Evolutionary conservation across 2,329 filamentous ascomycete species (phyloP).

Genomic region (Fonsecaea erecta): DNA sequence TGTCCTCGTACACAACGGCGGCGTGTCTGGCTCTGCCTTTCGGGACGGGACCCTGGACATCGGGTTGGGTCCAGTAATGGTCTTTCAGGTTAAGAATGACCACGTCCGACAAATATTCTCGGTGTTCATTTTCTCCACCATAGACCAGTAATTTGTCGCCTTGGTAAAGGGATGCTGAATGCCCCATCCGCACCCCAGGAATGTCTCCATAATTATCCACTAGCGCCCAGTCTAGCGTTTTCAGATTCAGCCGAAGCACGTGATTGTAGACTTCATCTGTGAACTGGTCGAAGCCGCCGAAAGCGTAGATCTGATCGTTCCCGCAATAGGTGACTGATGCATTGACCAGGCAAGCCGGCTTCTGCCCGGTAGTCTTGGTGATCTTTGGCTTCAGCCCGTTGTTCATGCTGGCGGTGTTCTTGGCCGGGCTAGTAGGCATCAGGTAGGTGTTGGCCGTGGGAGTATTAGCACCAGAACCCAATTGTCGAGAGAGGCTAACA

Average conservation of each 20-base stretch:
- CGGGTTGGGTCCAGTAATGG: constrained; percentile 92
- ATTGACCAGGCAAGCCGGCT: constrained; percentile 94
- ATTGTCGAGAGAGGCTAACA: constrained; percentile 11
- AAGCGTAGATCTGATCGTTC: constrained; percentile 96
- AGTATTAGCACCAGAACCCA: constrained; percentile 34
- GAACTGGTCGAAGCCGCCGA: constrained; percentile 97
- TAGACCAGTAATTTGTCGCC: constrained; percentile 96
- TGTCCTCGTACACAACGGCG: constrained; percentile 92
- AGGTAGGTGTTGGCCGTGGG: constrained; percentile 67
- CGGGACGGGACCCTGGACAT: constrained; percentile 80
- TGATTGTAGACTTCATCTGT: constrained; percentile 99
- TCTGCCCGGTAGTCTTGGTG: constrained; percentile 74
- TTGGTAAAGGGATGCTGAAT: constrained; percentile 92
- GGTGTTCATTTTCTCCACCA: constrained; percentile 96
- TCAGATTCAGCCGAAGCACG: constrained; percentile 84
- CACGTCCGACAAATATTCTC: constrained; percentile 91
- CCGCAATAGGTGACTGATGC: constrained; percentile 98
- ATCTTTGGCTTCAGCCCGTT: constrained; percentile 74
- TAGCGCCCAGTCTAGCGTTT: constrained; percentile 87
- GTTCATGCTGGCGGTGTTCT: constrained; percentile 62
- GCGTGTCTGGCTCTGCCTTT: constrained; percentile 92
- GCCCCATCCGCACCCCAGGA: constrained; percentile 61
- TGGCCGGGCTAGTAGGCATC: constrained; percentile 83
- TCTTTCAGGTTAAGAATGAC: constrained; percentile 95
- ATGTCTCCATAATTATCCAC: constrained; percentile 84